Percentiles rank a stretch among this genome's conserved stretches.
phyloP scores from a whole-genome alignment of 2,329 filamentous ascomycete species.

The Xylaria polymorpha region DNA sequence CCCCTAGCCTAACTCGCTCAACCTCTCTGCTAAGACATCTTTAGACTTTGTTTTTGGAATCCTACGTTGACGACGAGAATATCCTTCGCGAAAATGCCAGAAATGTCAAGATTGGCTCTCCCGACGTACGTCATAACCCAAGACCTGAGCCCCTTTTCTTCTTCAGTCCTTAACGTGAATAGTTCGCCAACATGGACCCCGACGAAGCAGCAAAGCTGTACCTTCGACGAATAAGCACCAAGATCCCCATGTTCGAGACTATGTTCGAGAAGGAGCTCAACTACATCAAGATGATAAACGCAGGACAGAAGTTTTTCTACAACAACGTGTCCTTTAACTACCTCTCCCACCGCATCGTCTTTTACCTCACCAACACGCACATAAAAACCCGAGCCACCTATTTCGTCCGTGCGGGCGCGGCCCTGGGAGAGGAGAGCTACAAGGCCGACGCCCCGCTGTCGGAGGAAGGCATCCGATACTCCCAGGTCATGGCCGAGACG shows the following conservation, averaged over 20 bases:
- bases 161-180: conserved; percentile 35
- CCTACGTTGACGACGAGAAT: conserved; percentile 89
- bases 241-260: conserved; percentile 95
- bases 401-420: conserved; percentile 88
- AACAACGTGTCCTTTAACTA: conserved; percentile 99
- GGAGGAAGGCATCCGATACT: conserved; percentile 81
- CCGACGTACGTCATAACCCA: conserved; percentile 73
- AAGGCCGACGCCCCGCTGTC: conserved; percentile 90
- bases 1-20: background rate
- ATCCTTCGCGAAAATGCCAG: conserved; percentile 97
- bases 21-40: conserved; percentile 13
- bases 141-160: background rate
- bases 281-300: conserved; percentile 99
- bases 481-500: conserved; percentile 85
- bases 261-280: conserved; percentile 96
- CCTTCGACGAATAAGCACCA: conserved; percentile 85
- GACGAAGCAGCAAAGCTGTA: conserved; percentile 95
- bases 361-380: conserved; percentile 96
- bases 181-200: conserved; percentile 92
- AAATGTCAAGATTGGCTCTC: conserved; percentile 97
- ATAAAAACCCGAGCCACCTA: conserved; percentile 96
- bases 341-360: conserved; percentile 95
- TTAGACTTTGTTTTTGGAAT: conserved; percentile 97
- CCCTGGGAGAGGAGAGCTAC: conserved; percentile 89
- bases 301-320: conserved; percentile 90